Evolutionary conservation across 306 rosid species (phyloP), one percentile per base, ranked within the genome.

Genomic region (Prunus padus): DNA sequence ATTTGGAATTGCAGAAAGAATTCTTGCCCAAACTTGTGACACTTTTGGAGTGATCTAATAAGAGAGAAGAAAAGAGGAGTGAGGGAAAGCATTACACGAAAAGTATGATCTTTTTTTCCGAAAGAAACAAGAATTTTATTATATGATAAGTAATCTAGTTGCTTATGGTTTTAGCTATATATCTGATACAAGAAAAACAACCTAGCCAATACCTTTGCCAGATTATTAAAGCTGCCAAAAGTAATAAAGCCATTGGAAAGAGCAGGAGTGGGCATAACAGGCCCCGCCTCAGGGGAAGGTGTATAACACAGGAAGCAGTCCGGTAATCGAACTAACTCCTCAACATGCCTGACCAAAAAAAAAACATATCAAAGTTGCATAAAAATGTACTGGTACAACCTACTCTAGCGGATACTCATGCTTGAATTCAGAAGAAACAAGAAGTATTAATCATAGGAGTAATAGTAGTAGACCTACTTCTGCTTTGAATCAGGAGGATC

Each of bases 171-270:
- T 7, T 4, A 26, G 65, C 65, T 13, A 26, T 60, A 25, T 4
- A 28, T 30, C 25, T 23, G 33, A 59, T 9, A 72, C 13, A 54
- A 73, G 51, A 23, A 63, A 37, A n/a, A 66, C 8, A 80, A 67
- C 81, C 40, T 8, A 79, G n/a, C 6, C 65, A 78, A 71, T 89
- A 95, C 99, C 97, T 95, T 95, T 2, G 99, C 99, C 65, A 95
- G 93, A 89, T 95, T 95, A 87, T 95, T 95, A 76, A 95, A 95
- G 85, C 99, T 95, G 55, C 99, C 99, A 83, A 95, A 95, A 33
- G 99, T 95, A 73, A 95, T 12, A 57, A 95, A 95, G 73, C 97
- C 99, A 86, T 95, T 95, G 65, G 99, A 85, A 79, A 95, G 89
- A 52, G 97, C 97, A 65, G 98, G 98, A 77, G 97, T 88, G 37